Evolutionary conservation across 768 basidiomycete genomes (phyloP).

Genomic region (Strobilomyces dryophilus): DNA sequence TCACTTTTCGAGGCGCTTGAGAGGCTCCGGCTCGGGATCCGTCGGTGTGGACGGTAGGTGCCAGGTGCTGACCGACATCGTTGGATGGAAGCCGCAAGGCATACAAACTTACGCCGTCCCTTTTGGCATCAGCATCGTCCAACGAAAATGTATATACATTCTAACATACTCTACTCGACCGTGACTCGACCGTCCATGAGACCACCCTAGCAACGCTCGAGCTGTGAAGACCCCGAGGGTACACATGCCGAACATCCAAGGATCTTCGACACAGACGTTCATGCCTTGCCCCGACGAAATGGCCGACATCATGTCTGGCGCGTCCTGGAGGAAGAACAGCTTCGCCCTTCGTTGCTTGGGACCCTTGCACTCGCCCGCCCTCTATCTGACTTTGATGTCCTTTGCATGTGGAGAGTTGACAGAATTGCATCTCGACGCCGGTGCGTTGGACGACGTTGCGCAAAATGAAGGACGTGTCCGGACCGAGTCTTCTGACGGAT

Average conservation of each 20-base stretch:
- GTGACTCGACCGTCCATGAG: no score
- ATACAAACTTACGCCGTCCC: no score
- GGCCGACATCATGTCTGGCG: constrained; percentile 81
- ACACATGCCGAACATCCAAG: not conserved
- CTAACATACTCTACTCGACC: no score
- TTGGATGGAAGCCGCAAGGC: no score
- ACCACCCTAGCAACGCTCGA: no score
- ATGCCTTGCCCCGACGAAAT: constrained; percentile 41
- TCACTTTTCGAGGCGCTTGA: no score
- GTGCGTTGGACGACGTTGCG: constrained; percentile 89
- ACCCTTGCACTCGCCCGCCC: constrained; percentile 43
- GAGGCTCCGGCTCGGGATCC: no score
- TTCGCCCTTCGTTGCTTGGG: constrained; percentile 70
- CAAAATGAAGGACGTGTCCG: constrained; percentile 83
- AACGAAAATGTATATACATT: no score
- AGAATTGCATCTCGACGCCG: constrained; percentile 89
- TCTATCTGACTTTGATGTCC: constrained; percentile 75
- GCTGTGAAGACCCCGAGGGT: constrained; percentile 7
- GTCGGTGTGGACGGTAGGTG: no score
- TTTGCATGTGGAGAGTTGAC: constrained; percentile 83
- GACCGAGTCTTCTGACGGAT: constrained; percentile 74
- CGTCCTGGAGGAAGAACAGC: constrained; percentile 76
- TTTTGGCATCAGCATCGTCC: no score
- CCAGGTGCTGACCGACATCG: no score
- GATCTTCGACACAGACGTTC: constrained; percentile 14